A percentile compares a stretch with the other conserved stretches of the same genome.
These are phyloP conservation scores for Trametes pubescens DNA, from an alignment of 1,284 basidiomycete species.

Conservation along the genomic window DNA sequence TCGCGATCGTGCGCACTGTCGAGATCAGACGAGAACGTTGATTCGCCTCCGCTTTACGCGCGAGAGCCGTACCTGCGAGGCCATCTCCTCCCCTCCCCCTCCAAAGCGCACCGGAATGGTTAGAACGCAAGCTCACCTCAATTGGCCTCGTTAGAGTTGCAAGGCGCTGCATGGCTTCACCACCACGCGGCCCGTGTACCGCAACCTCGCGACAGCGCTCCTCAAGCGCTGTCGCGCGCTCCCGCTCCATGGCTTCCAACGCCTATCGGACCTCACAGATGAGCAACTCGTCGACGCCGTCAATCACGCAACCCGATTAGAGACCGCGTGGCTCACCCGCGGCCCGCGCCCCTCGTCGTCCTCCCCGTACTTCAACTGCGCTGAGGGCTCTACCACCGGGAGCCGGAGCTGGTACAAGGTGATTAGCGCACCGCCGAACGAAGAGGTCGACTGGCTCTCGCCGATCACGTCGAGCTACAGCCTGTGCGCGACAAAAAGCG, in stretches of 20 bases:
- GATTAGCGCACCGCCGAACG: conserved; percentile 66
- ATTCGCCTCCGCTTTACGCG: background rate
- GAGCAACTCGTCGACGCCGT: conserved; percentile 66
- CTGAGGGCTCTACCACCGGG: conserved; percentile 12
- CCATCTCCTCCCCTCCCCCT: background rate
- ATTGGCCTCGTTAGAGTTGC: conserved; percentile 58
- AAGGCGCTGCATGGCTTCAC: conserved; percentile 65
- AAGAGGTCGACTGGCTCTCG: conserved; percentile 78
- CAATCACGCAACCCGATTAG: conserved; percentile 65
- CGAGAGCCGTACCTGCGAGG: conserved; percentile 1
- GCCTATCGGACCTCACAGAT: conserved; percentile 67
- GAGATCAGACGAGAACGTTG: background rate
- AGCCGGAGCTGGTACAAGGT: conserved; percentile 62
- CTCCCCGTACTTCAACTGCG: conserved; percentile 31
- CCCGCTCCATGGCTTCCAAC: conserved; percentile 72
- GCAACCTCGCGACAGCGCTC: conserved; percentile 64
- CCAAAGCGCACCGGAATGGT: background rate
- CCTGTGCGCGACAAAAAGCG: conserved; percentile 75
- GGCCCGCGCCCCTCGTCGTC: conserved; percentile 56
- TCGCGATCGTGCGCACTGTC: no score
- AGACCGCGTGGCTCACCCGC: conserved; percentile 67
- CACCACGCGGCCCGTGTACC: conserved; percentile 70
- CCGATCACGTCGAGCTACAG: conserved; percentile 78
- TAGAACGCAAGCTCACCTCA: background rate
- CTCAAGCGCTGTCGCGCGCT: conserved; percentile 70